Evolutionary conservation across 768 basidiomycete species (phyloP).

Genomic region (Lactifluus rugatus): DNA sequence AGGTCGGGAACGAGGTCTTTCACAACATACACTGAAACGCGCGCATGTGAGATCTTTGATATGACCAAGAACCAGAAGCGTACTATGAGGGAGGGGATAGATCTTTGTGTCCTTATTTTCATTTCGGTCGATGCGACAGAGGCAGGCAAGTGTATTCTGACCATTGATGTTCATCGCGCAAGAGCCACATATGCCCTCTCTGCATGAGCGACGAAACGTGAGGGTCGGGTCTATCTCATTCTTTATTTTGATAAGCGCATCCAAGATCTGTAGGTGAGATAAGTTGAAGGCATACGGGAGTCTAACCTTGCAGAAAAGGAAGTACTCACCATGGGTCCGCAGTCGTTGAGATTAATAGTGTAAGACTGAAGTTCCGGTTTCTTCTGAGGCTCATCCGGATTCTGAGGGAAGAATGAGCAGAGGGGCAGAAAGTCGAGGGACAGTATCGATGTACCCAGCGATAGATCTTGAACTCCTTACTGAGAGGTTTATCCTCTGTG

Average conservation of each 20-base stretch:
- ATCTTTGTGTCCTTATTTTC: constrained; percentile 70
- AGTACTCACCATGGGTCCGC: constrained; percentile 78
- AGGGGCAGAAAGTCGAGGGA: background rate
- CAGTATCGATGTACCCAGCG: constrained; percentile 64
- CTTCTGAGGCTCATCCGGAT: constrained; percentile 88
- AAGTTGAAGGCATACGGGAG: background rate
- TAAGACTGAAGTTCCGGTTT: constrained; percentile 90
- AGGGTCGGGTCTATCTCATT: constrained; percentile 96
- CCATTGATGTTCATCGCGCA: constrained; percentile 99
- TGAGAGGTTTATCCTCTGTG: constrained; percentile 53
- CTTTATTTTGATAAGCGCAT: constrained; percentile 98
- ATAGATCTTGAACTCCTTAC: constrained; percentile 98
- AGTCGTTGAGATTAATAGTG: constrained; percentile 85
- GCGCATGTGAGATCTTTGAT: background rate
- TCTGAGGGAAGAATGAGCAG: constrained; percentile 34
- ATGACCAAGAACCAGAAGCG: constrained; percentile 25
- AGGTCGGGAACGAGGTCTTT: constrained; percentile 95
- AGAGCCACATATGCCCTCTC: constrained; percentile 95
- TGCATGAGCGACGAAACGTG: constrained; percentile 88
- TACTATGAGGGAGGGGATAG: constrained; percentile 96
- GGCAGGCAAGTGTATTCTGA: constrained; percentile 94
- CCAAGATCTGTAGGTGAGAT: constrained; percentile 46
- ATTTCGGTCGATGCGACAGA: constrained; percentile 87
- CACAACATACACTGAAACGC: constrained; percentile 81
- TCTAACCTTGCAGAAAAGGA: background rate